Conservation (phyloP, 1,284 basidiomycete genomes). For the Ceratobasidium sp. region DNA sequence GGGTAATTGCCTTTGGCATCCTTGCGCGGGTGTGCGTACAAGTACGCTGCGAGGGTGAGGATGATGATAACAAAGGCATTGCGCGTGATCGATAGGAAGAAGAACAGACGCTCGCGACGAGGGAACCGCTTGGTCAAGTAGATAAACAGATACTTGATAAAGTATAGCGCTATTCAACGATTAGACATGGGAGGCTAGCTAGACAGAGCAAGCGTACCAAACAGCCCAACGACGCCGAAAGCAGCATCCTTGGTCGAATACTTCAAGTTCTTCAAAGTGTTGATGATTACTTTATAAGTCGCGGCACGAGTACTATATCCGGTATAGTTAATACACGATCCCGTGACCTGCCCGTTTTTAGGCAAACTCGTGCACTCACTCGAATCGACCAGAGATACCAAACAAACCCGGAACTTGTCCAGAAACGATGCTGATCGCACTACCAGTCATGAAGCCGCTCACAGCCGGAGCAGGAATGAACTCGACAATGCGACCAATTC, state of each 20-base stretch:
- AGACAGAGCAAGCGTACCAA: slow-evolving; percentile 52
- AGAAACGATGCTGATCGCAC: slow-evolving; percentile 87
- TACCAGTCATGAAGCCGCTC: slow-evolving; percentile 79
- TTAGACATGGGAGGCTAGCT: not conserved
- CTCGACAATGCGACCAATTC: slow-evolving; percentile 95
- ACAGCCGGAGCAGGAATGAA: slow-evolving; percentile 89
- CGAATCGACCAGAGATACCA: slow-evolving; percentile 81
- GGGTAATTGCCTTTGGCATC: slow-evolving; percentile 75
- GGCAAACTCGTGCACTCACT: slow-evolving; percentile 63
- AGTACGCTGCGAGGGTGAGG: slow-evolving; percentile 86
- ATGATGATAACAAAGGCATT: slow-evolving; percentile 90
- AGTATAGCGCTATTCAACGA: slow-evolving; percentile 68
- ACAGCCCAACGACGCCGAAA: slow-evolving; percentile 85
- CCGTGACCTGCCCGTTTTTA: not conserved
- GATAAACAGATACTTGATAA: slow-evolving; percentile 76
- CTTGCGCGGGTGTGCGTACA: slow-evolving; percentile 74
- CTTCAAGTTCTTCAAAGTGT: slow-evolving; percentile 87
- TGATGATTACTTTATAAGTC: slow-evolving; percentile 91
- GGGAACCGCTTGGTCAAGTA: slow-evolving; percentile 76
- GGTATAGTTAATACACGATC: not conserved
- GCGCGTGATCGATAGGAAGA: slow-evolving; percentile 87
- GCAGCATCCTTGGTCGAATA: slow-evolving; percentile 85
- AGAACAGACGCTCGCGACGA: slow-evolving; percentile 78
- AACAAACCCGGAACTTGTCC: slow-evolving; percentile 89
- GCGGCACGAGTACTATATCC: slow-evolving; percentile 77